Evolutionary conservation across 1,284 basidiomycete species (phyloP).

Genomic region (Kwoniella shivajii): DNA sequence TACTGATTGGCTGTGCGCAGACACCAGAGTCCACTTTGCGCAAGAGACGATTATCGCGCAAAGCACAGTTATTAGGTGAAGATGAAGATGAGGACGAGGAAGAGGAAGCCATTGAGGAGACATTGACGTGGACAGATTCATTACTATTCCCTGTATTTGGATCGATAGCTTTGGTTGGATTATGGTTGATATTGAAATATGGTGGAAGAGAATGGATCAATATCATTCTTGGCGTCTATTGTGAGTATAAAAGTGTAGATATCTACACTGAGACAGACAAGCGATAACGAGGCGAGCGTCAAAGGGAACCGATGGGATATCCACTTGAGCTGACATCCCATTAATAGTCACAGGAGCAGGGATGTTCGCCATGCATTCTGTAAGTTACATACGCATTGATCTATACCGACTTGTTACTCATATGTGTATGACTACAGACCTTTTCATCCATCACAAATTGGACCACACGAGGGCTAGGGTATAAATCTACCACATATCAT

Average conservation of each 20-base stretch:
- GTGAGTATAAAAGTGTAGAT: constrained; percentile 59
- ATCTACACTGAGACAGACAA: no score
- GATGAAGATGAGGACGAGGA: constrained; percentile 44
- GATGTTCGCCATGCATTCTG: constrained; percentile 50
- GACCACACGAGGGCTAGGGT: constrained; percentile 21
- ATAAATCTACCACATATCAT: constrained; percentile 42
- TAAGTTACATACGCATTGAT: constrained; percentile 21
- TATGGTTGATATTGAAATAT: constrained; percentile 59
- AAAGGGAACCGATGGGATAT: not conserved
- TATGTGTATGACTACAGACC: constrained; percentile 29
- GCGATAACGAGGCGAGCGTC: no score
- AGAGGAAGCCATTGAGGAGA: constrained; percentile 44
- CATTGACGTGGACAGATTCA: constrained; percentile 46
- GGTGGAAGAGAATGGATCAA: constrained; percentile 76
- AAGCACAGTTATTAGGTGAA: constrained; percentile 18
- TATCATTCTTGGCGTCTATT: constrained; percentile 65
- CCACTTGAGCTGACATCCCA: not conserved
- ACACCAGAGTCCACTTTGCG: constrained; percentile 37
- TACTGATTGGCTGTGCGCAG: constrained; percentile 18
- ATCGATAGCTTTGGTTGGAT: constrained; percentile 40
- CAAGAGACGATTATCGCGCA: constrained; percentile 19
- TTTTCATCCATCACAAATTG: constrained; percentile 36
- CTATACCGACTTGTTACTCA: not conserved
- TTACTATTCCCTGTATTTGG: constrained; percentile 51
- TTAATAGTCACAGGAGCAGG: constrained; percentile 44